These are phyloP conservation scores for Aspergillus cavernicola DNA, from an alignment of 495 filamentous ascomycete genomes.

Conservation along the genomic window DNA sequence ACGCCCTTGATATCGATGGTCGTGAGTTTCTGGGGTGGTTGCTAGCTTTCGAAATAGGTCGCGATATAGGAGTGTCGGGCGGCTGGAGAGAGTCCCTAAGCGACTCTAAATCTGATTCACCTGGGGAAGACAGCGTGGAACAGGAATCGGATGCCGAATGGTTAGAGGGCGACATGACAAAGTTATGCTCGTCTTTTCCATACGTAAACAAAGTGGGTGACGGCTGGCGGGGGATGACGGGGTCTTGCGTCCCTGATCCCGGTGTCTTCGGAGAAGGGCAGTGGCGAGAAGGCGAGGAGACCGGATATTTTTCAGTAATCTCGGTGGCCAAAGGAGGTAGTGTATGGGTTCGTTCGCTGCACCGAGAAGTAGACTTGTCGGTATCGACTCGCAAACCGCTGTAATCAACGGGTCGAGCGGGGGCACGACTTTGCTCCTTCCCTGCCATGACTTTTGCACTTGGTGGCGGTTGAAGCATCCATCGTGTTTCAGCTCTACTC, in stretches of 20 bases:
- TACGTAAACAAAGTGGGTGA: slow-evolving; percentile 22
- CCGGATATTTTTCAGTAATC: background rate
- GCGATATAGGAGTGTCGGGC: slow-evolving; percentile 39
- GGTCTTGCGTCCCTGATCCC: background rate
- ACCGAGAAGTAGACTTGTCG: slow-evolving; percentile 3
- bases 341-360: background rate
- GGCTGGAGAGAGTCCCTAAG: slow-evolving; percentile 32
- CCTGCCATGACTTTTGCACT: slow-evolving; percentile 82
- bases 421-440: slow-evolving; percentile 54
- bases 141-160: slow-evolving; percentile 35
- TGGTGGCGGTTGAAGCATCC: slow-evolving; percentile 91
- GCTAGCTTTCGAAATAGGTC: slow-evolving; percentile 39
- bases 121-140: slow-evolving; percentile 29
- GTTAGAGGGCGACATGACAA: slow-evolving; percentile 19
- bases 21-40: slow-evolving; percentile 27
- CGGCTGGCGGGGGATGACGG: slow-evolving; percentile 18
- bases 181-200: slow-evolving; percentile 28
- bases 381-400: slow-evolving; percentile 15
- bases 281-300: too few relatives aligned
- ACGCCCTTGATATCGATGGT: slow-evolving; percentile 33
- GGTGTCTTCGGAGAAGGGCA: slow-evolving; percentile 15
- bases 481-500: slow-evolving; percentile 64
- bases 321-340: slow-evolving; percentile 13
- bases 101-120: slow-evolving; percentile 30
- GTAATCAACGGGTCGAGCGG: slow-evolving; percentile 20